Conservation (phyloP, 75 land plant species). For the Larix kaempferi region DNA sequence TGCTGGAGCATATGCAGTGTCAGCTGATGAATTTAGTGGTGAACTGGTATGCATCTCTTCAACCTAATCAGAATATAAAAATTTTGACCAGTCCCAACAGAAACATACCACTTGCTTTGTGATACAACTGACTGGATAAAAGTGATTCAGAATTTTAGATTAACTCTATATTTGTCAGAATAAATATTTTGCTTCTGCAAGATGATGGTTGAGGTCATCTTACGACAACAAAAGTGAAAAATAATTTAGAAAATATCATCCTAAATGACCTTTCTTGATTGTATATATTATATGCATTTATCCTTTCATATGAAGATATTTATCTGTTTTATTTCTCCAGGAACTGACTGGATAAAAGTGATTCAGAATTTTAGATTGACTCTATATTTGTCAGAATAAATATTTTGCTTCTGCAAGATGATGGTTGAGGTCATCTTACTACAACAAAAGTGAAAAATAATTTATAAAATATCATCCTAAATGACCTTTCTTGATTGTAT, state of each 20-base stretch:
- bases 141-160: background rate
- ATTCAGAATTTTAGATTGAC: background rate
- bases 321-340: slow-evolving; percentile 16
- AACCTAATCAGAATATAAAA: background rate
- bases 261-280: background rate
- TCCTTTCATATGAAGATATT: background rate
- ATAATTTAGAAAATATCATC: background rate
- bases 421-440: background rate
- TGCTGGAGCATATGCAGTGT: slow-evolving; percentile 41
- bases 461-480: background rate
- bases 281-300: background rate
- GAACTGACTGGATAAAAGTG: slow-evolving; percentile 13
- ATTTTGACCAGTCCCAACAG: background rate
- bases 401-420: background rate
- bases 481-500: background rate
- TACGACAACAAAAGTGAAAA: background rate
- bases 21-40: slow-evolving; percentile 44
- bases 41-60: slow-evolving; percentile 26
- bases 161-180: background rate
- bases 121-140: background rate
- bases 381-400: background rate
- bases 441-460: background rate
- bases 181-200: background rate
- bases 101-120: background rate
- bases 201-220: background rate